Conservation (phyloP, 139 green algal species). For the Desmodesmus armatus region DNA sequence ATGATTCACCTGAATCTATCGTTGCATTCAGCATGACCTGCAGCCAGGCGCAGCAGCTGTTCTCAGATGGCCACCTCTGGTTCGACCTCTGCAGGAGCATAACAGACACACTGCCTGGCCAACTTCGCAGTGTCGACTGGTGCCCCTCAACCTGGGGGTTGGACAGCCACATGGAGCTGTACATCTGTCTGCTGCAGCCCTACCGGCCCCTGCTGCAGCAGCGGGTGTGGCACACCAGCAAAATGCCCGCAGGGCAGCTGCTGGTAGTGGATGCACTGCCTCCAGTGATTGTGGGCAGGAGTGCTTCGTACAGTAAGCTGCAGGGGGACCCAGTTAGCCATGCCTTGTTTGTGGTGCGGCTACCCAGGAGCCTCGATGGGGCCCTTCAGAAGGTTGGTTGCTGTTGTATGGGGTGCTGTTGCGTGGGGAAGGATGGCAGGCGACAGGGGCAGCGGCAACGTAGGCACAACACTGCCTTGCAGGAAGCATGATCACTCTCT, state of each 20-base stretch:
- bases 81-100: no score
- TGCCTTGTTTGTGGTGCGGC: conserved; percentile 30
- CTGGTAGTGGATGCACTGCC: conserved; percentile 7
- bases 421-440: not conserved
- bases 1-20: no score
- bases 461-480: not conserved
- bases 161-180: conserved; percentile 29
- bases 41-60: no score
- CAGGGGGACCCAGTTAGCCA: conserved; percentile 19
- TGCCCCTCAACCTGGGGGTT: no score
- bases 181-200: conserved; percentile 19
- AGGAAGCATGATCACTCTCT: not conserved
- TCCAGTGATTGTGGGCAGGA: conserved; percentile 5
- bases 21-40: no score
- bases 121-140: no score
- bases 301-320: conserved; percentile 18
- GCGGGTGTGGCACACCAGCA: conserved; percentile 14
- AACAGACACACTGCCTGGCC: no score
- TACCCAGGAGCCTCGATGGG: conserved; percentile 15
- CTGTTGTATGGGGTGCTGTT: no score
- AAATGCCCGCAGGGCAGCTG: not conserved
- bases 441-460: not conserved
- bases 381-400: no score
- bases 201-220: conserved; percentile 14
- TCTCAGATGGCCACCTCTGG: no score